Evolutionary conservation across 108 stramenopile genomes (phyloP), one percentile per base, ranked within the genome.

Genomic region (Cyclotella baltica): DNA sequence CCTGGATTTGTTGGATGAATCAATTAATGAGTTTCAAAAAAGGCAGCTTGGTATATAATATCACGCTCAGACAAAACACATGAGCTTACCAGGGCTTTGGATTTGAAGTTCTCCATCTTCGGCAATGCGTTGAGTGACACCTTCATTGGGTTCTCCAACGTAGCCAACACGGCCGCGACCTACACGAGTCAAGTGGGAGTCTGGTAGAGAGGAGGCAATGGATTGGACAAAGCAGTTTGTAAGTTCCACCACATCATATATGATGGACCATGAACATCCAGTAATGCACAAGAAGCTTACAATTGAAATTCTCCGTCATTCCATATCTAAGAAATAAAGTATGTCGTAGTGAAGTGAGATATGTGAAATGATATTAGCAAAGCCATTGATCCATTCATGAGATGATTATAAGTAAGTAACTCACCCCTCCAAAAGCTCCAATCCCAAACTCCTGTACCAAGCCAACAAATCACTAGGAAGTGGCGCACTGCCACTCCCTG

Each of bases 271-370:
- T 35, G 15, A 48, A 3, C 4, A 43, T 9, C 34, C 16, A 57
- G 22, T 22, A 22, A 20, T 22, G 22, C 27, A 48, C 18, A 55
- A 1, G 3, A 18, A 2, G 50, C 73, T 68, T 63, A 81, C 74
- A 92, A 81, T 92, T 92, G 87, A 92, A 92, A 56, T 92, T 92
- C 78, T 92, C 92, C 0, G 92, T 92, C 92, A 92, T 92, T 16
- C 92, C 92, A 73, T 92, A 92, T n/a, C n/a, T n/a, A n/a, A n/a
- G n/a, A n/a, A n/a, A n/a, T n/a, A n/a, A n/a, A n/a, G n/a, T n/a
- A n/a, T n/a, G n/a, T n/a, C n/a, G n/a, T n/a, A n/a, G n/a, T n/a
- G n/a, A n/a, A n/a, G n/a, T n/a, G n/a, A n/a, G n/a, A n/a, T n/a
- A n/a, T n/a, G n/a, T n/a, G n/a, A n/a, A n/a, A n/a, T n/a, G n/a